Conservation (phyloP, 495 filamentous ascomycete species). For the Aspergillus baeticus region DNA sequence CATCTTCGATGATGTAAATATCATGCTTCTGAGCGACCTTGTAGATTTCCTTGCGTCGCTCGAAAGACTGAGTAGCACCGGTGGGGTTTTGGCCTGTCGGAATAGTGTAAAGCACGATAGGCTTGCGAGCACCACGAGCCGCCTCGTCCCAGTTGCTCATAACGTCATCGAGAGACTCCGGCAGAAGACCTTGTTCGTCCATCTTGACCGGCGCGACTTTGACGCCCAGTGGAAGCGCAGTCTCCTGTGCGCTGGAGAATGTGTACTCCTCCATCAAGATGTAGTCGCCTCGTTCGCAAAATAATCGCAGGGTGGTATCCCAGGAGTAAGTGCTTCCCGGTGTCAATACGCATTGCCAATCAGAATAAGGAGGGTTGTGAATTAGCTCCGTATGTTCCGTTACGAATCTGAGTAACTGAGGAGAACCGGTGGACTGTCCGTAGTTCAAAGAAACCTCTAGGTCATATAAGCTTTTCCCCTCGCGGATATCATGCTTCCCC, state of each 20-base stretch:
- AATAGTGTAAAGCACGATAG: slow-evolving; percentile 58
- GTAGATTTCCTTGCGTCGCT: slow-evolving; percentile 71
- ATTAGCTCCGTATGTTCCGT: slow-evolving; percentile 85
- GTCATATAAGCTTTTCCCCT: slow-evolving; percentile 66
- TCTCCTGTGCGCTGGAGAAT: slow-evolving; percentile 80
- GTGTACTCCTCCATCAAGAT: slow-evolving; percentile 85
- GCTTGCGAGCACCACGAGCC: slow-evolving; percentile 61
- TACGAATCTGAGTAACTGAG: slow-evolving; percentile 82
- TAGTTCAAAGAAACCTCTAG: slow-evolving; percentile 87
- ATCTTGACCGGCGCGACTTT: slow-evolving; percentile 70
- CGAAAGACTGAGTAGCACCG: slow-evolving; percentile 72
- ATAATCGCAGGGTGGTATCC: slow-evolving; percentile 75
- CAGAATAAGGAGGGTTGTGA: slow-evolving; percentile 58
- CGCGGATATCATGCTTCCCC: slow-evolving; percentile 78
- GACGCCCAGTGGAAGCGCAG: slow-evolving; percentile 73
- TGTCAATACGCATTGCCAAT: slow-evolving; percentile 78
- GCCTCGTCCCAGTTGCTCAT: slow-evolving; percentile 65
- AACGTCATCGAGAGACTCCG: slow-evolving; percentile 62
- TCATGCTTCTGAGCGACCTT: slow-evolving; percentile 76
- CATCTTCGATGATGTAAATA: slow-evolving; percentile 87
- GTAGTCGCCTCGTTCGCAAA: slow-evolving; percentile 68
- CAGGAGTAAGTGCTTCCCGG: slow-evolving; percentile 76
- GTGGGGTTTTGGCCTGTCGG: slow-evolving; percentile 88
- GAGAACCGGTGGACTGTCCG: slow-evolving; percentile 77
- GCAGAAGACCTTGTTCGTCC: slow-evolving; percentile 75